Evolutionary conservation across 1,139 yeast genomes (phyloP).

Genomic region (Diutina sp.): DNA sequence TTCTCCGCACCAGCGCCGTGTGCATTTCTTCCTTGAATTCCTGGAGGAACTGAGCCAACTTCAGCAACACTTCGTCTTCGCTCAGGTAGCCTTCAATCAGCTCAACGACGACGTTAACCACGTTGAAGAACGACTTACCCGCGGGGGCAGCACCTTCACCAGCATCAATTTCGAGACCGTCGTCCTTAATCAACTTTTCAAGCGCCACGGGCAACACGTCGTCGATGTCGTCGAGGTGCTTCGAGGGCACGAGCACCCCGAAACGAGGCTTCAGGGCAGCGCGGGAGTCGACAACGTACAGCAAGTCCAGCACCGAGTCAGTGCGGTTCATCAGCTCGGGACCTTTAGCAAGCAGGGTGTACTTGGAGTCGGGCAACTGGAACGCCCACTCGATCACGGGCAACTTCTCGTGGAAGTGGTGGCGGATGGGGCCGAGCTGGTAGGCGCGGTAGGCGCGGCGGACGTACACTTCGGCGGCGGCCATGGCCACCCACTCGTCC

Average conservation of each 20-base stretch:
- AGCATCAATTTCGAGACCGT: constrained; percentile 15
- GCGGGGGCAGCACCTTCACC: not conserved
- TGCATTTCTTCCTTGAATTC: constrained; percentile 60
- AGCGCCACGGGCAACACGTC: constrained; percentile 69
- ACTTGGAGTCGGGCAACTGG: constrained; percentile 44
- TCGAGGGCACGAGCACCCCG: constrained; percentile 78
- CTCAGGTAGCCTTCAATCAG: constrained; percentile 61
- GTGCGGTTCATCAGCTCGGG: constrained; percentile 52
- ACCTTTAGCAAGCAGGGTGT: not conserved
- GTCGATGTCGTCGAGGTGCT: constrained; percentile 81
- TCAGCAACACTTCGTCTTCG: constrained; percentile 56
- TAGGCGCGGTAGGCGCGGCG: constrained; percentile 97
- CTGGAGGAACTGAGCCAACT: constrained; percentile 52
- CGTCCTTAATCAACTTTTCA: constrained; percentile 44
- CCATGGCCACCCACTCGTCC: constrained; percentile 85
- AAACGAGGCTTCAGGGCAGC: constrained; percentile 50
- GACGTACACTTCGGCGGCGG: constrained; percentile 93
- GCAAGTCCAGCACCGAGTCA: constrained; percentile 83
- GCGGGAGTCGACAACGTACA: constrained; percentile 63
- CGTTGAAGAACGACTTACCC: constrained; percentile 35
- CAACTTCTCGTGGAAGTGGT: constrained; percentile 40
- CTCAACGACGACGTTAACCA: constrained; percentile 67
- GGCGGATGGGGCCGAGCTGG: constrained; percentile 64
- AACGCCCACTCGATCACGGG: constrained; percentile 85
- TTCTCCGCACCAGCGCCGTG: constrained; percentile 72